Conservation (phyloP, 202 grass and related monocot species). For the Miscanthus sacchariflorus region DNA sequence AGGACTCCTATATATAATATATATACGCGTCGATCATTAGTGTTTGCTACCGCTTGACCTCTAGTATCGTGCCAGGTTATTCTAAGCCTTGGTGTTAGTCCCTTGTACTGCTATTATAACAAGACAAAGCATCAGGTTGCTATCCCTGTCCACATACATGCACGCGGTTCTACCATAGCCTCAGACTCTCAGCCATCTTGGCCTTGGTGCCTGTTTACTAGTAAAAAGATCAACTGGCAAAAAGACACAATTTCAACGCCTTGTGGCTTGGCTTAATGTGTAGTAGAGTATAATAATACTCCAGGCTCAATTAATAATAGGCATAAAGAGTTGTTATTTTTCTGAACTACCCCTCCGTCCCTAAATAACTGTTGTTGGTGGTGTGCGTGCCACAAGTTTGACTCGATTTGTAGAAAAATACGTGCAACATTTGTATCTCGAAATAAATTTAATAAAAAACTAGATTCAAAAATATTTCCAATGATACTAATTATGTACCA, state of each 20-base stretch:
- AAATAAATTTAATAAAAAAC: no score
- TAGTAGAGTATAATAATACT: no score
- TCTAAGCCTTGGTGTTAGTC: neutral
- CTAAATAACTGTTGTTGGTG: no score
- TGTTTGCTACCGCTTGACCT: conserved; percentile 45
- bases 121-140: conserved; percentile 33
- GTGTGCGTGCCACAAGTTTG: no score
- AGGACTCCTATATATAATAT: neutral
- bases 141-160: conserved; percentile 14
- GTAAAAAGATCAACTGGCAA: neutral
- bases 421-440: no score
- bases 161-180: conserved; percentile 22
- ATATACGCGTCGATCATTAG: conserved; percentile 12
- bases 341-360: neutral
- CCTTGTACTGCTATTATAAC: neutral
- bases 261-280: neutral
- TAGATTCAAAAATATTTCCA: no score
- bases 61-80: conserved; percentile 42
- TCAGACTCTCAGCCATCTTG: neutral
- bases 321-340: neutral
- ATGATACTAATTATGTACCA: no score
- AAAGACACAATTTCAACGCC: neutral
- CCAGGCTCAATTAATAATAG: neutral
- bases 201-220: conserved; percentile 1
- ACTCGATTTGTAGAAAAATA: no score